Evolutionary conservation across 2,329 filamentous ascomycete genomes (phyloP), one percentile per base, ranked within the genome.

Genomic region (Cladosporium sp.): DNA sequence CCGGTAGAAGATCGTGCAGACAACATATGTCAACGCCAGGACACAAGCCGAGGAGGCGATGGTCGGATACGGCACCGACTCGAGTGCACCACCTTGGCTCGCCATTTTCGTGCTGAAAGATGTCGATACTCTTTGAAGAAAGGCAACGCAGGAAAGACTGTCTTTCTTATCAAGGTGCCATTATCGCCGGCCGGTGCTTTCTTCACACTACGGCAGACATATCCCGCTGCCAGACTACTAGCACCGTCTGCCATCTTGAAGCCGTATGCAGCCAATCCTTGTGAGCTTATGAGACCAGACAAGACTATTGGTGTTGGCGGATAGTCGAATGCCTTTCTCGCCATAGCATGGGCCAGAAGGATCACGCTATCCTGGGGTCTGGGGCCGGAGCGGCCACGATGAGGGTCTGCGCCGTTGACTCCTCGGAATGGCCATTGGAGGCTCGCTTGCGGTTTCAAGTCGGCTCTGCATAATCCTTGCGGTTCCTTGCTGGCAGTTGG

Each of bases 1-100:
- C 17, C 49, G 36, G 42, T 51, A 51, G 15, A 45, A 39, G 22
- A 48, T 17, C 4, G 29, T 34, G 13, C 32, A 48, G 7, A 34
- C 17, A 3, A 41, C 37, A 17, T 48, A 48, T 1, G 36, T 38
- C 27, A 41, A 17, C 7, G 13, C 24, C 4, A 48, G 27, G 13
- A 38, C 37, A 27, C 12, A 17, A 4, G 37, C 37, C 24, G 45
- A 41, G 12, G 37, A 36, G 27, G 27, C 37, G 27, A 40, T 11
- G 9, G 17, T 11, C 7, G 37, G 18, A 24, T 41, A 41, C 4
- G 37, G 24, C 37, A 41, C n/a, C 45, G 32, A 4, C 7, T 39
- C 17, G 15, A 20, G 5, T n/a, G 17, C n/a, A n/a, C n/a, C 37
- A 13, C 20, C 37, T 9, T 39, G 37, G 9, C 8, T 20, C 19